These are phyloP conservation scores for Rhizopus stolonifer DNA, from an alignment of 371 early-diverging fungal species.

Conservation along the genomic window DNA sequence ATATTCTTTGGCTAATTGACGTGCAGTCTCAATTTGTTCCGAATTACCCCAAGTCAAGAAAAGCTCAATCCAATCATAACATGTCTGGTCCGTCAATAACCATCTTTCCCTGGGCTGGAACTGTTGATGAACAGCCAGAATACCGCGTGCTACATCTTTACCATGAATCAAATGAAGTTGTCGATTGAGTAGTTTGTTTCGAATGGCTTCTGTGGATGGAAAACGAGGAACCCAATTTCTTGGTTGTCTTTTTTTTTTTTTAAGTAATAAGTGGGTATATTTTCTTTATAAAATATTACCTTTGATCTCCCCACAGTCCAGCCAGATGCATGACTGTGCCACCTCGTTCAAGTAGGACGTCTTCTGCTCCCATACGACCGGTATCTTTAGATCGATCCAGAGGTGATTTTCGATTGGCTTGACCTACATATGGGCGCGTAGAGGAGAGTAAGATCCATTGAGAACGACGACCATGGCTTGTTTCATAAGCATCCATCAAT, in stretches of 20 bases:
- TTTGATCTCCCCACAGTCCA: conserved; percentile 46
- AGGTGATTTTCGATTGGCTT: conserved; percentile 37
- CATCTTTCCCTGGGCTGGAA: conserved; percentile 37
- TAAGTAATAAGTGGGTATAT: neutral
- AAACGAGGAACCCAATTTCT: conserved; percentile 47
- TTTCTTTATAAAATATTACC: conserved; percentile 20
- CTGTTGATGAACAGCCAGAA: conserved; percentile 35
- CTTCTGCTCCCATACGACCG: conserved; percentile 38
- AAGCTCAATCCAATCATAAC: conserved; percentile 44
- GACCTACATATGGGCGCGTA: conserved; percentile 35
- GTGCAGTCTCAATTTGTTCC: conserved; percentile 31
- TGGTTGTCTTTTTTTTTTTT: too few species aligned
- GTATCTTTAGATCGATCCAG: conserved; percentile 36
- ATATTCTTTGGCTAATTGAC: conserved; percentile 30
- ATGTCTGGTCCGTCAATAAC: conserved; percentile 42
- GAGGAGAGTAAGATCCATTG: conserved; percentile 47
- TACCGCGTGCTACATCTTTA: conserved; percentile 43
- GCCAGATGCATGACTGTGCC: conserved; percentile 45
- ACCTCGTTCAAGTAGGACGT: conserved; percentile 22
- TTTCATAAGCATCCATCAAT: conserved; percentile 35
- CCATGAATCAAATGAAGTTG: conserved; percentile 51
- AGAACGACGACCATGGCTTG: conserved; percentile 11
- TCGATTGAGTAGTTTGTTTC: conserved; percentile 33
- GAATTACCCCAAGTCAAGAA: conserved; percentile 38
- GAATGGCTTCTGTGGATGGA: conserved; percentile 28